A percentile compares a stretch with the other conserved stretches of the same genome.
These are phyloP conservation scores for Meyerozyma sp. DNA, from an alignment of 1,139 yeast species.

Conservation along the genomic window DNA sequence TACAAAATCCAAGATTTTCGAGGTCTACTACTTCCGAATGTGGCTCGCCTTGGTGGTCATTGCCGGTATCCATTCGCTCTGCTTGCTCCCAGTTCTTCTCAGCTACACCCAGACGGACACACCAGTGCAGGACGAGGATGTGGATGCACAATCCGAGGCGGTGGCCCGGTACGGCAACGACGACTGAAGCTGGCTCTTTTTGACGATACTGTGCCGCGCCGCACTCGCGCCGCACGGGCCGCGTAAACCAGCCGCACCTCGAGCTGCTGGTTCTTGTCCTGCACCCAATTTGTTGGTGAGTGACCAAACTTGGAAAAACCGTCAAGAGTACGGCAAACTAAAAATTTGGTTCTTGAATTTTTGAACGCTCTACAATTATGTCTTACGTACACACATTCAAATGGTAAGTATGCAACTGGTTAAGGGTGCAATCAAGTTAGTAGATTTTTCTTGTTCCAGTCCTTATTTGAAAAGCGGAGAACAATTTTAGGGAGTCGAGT, in stretches of 20 bases:
- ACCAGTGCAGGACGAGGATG: background rate
- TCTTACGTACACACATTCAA: slow-evolving; percentile 16
- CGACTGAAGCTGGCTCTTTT: background rate
- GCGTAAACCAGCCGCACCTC: background rate
- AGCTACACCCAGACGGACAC: slow-evolving; percentile 30
- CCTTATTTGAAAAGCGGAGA: background rate
- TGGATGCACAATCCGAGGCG: background rate
- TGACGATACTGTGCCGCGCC: background rate
- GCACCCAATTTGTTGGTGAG: slow-evolving; percentile 1
- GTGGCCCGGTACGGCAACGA: slow-evolving; percentile 1
- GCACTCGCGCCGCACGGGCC: background rate
- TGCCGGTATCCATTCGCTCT: slow-evolving; percentile 74
- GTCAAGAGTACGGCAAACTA: background rate
- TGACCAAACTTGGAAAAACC: slow-evolving; percentile 1
- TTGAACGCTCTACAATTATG: slow-evolving; percentile 7
- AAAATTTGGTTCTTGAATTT: background rate
- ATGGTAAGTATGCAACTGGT: slow-evolving; percentile 12
- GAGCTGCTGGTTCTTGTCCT: background rate
- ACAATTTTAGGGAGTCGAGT: background rate
- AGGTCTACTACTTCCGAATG: slow-evolving; percentile 90
- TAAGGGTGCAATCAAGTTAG: background rate
- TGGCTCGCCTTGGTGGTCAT: slow-evolving; percentile 80
- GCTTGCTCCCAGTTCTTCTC: slow-evolving; percentile 71
- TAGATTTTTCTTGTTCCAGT: background rate
- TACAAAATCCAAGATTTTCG: slow-evolving; percentile 81